These are phyloP conservation scores for Lactarius indigo DNA, from an alignment of 768 basidiomycete genomes.

Conservation along the genomic window DNA sequence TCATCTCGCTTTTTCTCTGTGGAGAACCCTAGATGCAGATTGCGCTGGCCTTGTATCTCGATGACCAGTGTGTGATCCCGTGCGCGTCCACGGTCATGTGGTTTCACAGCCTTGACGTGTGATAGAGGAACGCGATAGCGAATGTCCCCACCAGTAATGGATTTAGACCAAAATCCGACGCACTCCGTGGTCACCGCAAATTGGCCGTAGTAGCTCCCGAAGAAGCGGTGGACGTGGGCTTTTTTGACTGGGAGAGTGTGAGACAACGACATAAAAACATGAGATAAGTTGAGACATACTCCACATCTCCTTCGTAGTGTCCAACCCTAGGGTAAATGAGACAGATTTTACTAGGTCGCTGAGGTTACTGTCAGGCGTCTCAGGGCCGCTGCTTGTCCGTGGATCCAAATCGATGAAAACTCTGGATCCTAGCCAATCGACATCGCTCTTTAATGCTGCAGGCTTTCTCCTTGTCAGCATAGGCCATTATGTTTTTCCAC, in stretches of 20 bases:
- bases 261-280: background rate
- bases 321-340: conserved; percentile 17
- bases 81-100: background rate
- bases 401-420: conserved; percentile 22
- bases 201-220: conserved; percentile 16
- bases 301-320: conserved; percentile 20
- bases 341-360: conserved; percentile 12
- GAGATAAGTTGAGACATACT: background rate
- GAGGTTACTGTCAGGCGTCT: conserved; percentile 1
- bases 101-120: conserved; percentile 13
- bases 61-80: conserved; percentile 15
- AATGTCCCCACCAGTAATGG: conserved; percentile 16
- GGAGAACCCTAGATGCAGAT: conserved; percentile 19
- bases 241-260: conserved; percentile 12
- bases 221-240: conserved; percentile 17
- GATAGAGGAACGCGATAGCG: conserved; percentile 23
- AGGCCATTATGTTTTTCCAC: conserved; percentile 11
- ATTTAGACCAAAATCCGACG: conserved; percentile 25
- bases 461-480: conserved; percentile 4
- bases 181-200: conserved; percentile 19
- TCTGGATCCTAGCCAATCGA: conserved; percentile 20
- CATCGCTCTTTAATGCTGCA: background rate
- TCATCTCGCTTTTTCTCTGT: conserved; percentile 17
- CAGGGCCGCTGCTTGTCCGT: background rate
- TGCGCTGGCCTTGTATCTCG: conserved; percentile 16